These are phyloP conservation scores for Penicillium lagena DNA, from an alignment of 495 filamentous ascomycete genomes.

Conservation along the genomic window DNA sequence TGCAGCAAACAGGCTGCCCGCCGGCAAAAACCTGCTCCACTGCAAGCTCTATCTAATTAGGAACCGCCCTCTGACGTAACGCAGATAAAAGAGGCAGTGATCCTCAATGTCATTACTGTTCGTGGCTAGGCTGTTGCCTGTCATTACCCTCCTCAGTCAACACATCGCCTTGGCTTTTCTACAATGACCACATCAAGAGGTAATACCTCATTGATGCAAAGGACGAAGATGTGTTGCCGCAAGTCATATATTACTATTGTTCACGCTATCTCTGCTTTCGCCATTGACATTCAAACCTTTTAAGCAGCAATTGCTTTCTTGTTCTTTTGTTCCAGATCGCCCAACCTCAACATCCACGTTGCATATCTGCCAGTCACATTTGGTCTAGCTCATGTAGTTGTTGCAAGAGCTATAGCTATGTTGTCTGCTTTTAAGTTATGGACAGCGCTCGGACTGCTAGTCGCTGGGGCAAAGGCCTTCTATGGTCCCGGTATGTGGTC, in stretches of 20 bases:
- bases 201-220: neutral
- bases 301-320: neutral
- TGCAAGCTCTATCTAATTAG: neutral
- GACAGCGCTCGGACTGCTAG: neutral
- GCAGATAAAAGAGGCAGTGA: neutral
- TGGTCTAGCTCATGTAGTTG: neutral
- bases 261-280: neutral
- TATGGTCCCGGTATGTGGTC: conserved; percentile 1
- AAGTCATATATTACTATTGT: neutral
- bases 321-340: neutral
- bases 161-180: neutral
- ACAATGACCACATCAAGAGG: conserved; percentile 4
- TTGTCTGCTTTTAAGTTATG: conserved; percentile 1
- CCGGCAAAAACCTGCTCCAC: conserved; percentile 8
- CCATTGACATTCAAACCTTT: neutral
- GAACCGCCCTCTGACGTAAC: conserved; percentile 2
- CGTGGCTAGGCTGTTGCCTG: conserved; percentile 1
- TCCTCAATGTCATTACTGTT: conserved; percentile 1
- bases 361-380: neutral
- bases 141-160: conserved; percentile 4
- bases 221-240: neutral
- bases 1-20: conserved; percentile 5
- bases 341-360: neutral
- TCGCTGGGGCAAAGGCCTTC: neutral
- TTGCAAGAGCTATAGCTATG: neutral